Percentiles rank a stretch among this genome's conserved stretches.
Conservation (phyloP, 306 rosid genomes). For the barrel medic (Medicago truncatula) region MtrunA17r5.0-ANR NC_053046.1:42571001-42571500, state of each 20-base stretch:
- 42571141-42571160: conserved; percentile 46
- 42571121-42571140: conserved; percentile 49
- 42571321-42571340: too few species aligned
- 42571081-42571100: conserved; percentile 38
- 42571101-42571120: conserved; percentile 37
- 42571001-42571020: conserved; percentile 27
- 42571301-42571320: conserved; percentile 36
- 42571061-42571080: conserved; percentile 50
- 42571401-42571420: too few species aligned
- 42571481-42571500: too few species aligned
- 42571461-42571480: too few species aligned
- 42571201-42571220: neutral
- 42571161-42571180: conserved; percentile 19
- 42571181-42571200: too few species aligned
- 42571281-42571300: neutral
- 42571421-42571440: too few species aligned
- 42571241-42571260: conserved; percentile 4
- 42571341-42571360: too few species aligned
- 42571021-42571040: conserved; percentile 49
- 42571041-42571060: conserved; percentile 33
- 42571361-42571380: too few species aligned
- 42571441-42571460: too few species aligned
- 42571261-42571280: conserved; percentile 6
- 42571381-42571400: too few species aligned
- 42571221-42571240: neutral